Evolutionary conservation across 257 asterid species (phyloP), one percentile per base, ranked within the genome.

Genomic region (Solanum appendiculatum): DNA sequence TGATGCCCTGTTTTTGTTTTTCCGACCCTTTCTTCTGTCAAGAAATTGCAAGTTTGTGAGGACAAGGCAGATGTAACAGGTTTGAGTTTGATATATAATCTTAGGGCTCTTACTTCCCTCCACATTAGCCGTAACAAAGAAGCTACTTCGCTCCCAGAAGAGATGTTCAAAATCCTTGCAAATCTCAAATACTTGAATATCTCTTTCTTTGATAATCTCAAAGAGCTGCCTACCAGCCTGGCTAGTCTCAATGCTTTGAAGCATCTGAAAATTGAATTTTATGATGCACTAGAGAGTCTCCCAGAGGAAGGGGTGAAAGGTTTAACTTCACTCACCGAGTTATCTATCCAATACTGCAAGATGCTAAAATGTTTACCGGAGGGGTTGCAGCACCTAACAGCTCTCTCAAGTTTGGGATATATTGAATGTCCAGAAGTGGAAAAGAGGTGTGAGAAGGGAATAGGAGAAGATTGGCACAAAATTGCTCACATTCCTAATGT

Each of bases 231-330:
- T 27, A 14, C 11, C 74, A 27, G 74, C 37, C 74, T 66, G 5
- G 37, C 74, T 31, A 1, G 20, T 64, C 73, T 64, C 15, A 25
- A 25, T 29, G 37, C 2, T 27, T 29, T 66, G 74, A 66, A 27
- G 37, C 0, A 1, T 14, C 33, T 27, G 73, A 2, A 1, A 12
- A 27, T 66, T 66, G 0, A 4, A 13, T 8, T 0, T 13, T 27
- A 21, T 27, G 3, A 2, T 2, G 3, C 73, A 66, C 37, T 66
- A 27, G 37, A 66, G 36, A 66, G 37, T 15, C 75, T 69, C 40
- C 75, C 40, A 6, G 39, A 68, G 75, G 39, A 68, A 68, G 75
- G 0, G 10, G 9, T 68, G 75, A 18, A 31, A 68, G 75, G 75
- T 29, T 68, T 68, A 68, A 68, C 39, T 68, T 68, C 3, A 31